A percentile compares a stretch with the other conserved stretches of the same genome.
Conservation (phyloP, 306 rosid species). For the Urtica urens region DNA sequence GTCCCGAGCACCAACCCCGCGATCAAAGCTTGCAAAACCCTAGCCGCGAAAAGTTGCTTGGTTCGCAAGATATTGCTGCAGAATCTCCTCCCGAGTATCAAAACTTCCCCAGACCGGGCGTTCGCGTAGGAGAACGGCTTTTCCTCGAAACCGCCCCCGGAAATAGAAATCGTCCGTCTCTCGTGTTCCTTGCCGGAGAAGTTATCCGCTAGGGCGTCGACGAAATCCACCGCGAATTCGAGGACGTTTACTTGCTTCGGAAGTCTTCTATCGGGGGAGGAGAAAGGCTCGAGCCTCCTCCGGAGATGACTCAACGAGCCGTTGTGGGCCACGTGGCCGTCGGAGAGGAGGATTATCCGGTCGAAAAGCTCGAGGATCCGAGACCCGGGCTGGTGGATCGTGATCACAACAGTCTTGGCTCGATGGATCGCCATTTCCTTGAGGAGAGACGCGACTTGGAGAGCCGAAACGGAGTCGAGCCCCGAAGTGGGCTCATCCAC, state of each 20-base stretch:
- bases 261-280: conserved; percentile 29
- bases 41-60: conserved; percentile 50
- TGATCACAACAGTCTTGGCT: conserved; percentile 69
- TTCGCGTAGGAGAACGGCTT: conserved; percentile 35
- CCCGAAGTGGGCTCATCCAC: conserved; percentile 98
- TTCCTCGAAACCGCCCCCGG: conserved; percentile 20
- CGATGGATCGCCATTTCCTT: conserved; percentile 56
- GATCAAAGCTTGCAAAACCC: conserved; percentile 39
- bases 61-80: conserved; percentile 81
- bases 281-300: conserved; percentile 44
- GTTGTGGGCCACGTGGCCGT: conserved; percentile 61
- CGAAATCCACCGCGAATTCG: conserved; percentile 68
- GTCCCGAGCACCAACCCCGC: conserved; percentile 42
- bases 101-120: conserved; percentile 40
- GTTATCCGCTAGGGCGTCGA: conserved; percentile 46
- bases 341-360: conserved; percentile 56
- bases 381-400: conserved; percentile 92
- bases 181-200: conserved; percentile 38
- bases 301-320: conserved; percentile 67
- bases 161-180: conserved; percentile 5
- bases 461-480: conserved; percentile 92
- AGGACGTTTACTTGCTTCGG: conserved; percentile 79
- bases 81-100: conserved; percentile 74
- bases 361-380: conserved; percentile 66
- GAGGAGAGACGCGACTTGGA: conserved; percentile 66